These are phyloP conservation scores for Exophiala aquamarina DNA, from an alignment of 2,329 filamentous ascomycete species.

Conservation along the genomic window DNA sequence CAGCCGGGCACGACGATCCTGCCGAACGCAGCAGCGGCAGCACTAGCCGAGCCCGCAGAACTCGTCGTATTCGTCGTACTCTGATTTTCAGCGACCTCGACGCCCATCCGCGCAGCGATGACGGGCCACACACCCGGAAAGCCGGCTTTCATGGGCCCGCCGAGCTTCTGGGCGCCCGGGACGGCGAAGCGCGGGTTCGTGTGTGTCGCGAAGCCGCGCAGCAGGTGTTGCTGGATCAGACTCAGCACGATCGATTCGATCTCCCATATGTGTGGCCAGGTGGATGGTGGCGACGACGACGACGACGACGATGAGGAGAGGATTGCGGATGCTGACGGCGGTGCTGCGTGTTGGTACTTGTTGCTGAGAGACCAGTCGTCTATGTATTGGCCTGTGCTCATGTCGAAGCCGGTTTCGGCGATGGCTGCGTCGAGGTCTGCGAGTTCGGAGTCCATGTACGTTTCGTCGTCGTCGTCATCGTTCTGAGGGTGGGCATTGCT, in stretches of 20 bases:
- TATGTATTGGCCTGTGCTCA: conserved; percentile 19
- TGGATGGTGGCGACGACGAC: no score
- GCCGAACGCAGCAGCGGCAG: no score
- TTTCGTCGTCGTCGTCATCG: not conserved
- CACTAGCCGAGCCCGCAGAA: no score
- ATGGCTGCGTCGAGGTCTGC: conserved; percentile 35
- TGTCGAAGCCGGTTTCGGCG: conserved; percentile 24
- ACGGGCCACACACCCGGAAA: conserved; percentile 75
- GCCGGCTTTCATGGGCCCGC: conserved; percentile 64
- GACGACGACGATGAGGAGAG: not conserved
- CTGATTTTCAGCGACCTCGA: no score
- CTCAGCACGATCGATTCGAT: conserved; percentile 77
- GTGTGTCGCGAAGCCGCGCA: conserved; percentile 83
- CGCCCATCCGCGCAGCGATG: conserved; percentile 50
- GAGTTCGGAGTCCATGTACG: conserved; percentile 39
- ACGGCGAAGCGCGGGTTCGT: conserved; percentile 76
- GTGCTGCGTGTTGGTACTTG: no score
- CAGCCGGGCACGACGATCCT: conserved; percentile 64
- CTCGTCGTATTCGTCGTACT: no score
- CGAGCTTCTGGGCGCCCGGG: conserved; percentile 65
- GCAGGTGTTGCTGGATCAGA: conserved; percentile 74
- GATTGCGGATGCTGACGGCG: conserved; percentile 15
- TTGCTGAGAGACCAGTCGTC: no score
- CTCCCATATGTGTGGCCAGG: conserved; percentile 52
- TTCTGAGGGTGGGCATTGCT: no score